Percentiles rank a stretch among this genome's conserved stretches.
These are phyloP conservation scores for Thalassia testudinum DNA, from an alignment of 116 monocot genomes.

Conservation along the genomic window DNA sequence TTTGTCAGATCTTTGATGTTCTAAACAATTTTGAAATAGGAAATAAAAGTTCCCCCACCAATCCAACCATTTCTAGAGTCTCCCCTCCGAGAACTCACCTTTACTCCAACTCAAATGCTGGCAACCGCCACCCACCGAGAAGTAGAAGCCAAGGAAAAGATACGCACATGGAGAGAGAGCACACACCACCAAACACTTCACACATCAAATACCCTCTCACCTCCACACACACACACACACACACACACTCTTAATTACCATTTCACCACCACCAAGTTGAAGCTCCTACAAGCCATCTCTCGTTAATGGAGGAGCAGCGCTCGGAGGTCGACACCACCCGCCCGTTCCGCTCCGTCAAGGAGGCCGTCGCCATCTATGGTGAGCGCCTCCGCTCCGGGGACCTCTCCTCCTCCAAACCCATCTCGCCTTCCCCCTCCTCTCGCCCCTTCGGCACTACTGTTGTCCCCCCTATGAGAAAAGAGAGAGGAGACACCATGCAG, in stretches of 20 bases:
- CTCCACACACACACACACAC: neutral
- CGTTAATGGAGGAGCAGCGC: slow-evolving; percentile 12
- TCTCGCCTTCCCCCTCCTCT: too few species aligned
- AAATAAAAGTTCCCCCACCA: too few species aligned
- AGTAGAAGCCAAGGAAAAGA: slow-evolving; percentile 15
- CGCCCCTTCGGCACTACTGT: too few species aligned
- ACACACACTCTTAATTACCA: neutral
- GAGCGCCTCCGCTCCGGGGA: slow-evolving; percentile 36
- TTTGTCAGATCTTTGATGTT: too few species aligned
- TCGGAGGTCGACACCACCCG: slow-evolving; percentile 53
- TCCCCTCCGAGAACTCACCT: slow-evolving; percentile 1
- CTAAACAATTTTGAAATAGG: too few species aligned
- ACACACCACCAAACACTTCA: neutral
- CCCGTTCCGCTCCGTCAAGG: slow-evolving; percentile 75
- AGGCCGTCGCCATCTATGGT: slow-evolving; percentile 65
- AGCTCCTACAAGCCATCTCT: neutral
- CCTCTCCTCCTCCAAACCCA: too few species aligned
- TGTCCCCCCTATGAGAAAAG: too few species aligned
- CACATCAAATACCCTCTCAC: neutral
- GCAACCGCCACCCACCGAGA: neutral
- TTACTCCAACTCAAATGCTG: slow-evolving; percentile 6
- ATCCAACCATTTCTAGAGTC: neutral
- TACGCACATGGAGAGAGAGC: neutral
- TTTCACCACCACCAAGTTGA: neutral
- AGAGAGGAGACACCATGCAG: too few species aligned